Evolutionary conservation across 2,329 filamentous ascomycete species (phyloP).

Genomic region (Gliomastix tumulicola): DNA sequence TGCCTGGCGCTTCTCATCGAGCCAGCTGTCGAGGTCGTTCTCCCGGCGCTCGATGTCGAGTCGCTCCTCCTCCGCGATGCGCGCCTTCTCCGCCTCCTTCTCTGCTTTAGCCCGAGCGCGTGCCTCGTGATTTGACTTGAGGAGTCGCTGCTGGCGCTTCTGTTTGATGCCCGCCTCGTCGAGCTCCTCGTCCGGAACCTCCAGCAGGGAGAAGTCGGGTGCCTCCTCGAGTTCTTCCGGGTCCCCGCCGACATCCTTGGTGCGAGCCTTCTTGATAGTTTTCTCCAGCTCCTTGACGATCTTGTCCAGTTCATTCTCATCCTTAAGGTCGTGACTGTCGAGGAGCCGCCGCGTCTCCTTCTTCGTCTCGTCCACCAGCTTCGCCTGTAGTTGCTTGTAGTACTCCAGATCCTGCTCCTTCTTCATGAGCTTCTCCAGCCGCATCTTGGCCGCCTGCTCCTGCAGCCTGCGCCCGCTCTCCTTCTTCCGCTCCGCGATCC

Average conservation of each 20-base stretch:
- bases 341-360: constrained; percentile 84
- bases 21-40: constrained; percentile 79
- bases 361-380: constrained; percentile 71
- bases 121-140: constrained; percentile 94
- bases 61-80: constrained; percentile 75
- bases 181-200: constrained; percentile 83
- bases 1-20: constrained; percentile 71
- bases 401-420: constrained; percentile 96
- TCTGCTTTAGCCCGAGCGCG: constrained; percentile 90
- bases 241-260: constrained; percentile 82
- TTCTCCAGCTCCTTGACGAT: constrained; percentile 85
- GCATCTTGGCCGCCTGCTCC: constrained; percentile 96
- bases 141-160: constrained; percentile 83
- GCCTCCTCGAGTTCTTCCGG: constrained; percentile 71
- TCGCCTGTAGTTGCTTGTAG: constrained; percentile 74
- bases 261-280: constrained; percentile 80
- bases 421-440: constrained; percentile 86
- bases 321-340: constrained; percentile 86
- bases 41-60: constrained; percentile 77
- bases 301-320: constrained; percentile 79
- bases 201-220: constrained; percentile 81
- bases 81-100: constrained; percentile 86
- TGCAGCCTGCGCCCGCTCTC: constrained; percentile 88
- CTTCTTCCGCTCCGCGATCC: constrained; percentile 87
- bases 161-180: constrained; percentile 88